phyloP scores from a whole-genome alignment of 441 rosid genomes.

The Bruguiera hainesii region DNA sequence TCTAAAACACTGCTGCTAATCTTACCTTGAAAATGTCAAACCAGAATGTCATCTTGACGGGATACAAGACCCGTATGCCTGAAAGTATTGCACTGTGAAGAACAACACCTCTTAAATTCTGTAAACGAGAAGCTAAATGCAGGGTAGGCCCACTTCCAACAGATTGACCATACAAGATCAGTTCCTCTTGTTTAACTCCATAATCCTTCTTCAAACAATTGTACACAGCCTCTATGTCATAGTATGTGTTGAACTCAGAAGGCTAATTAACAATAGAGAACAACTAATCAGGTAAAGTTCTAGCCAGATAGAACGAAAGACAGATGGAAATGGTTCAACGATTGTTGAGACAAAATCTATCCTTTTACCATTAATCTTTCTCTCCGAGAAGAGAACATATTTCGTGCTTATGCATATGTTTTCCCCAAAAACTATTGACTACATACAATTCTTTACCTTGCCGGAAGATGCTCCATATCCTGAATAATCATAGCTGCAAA shows the following conservation, averaged over 20 bases:
- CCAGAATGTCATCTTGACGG: constrained; percentile 91
- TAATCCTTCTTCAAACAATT: constrained; percentile 70
- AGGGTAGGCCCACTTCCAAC: constrained; percentile 96
- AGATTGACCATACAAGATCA: constrained; percentile 90
- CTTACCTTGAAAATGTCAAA: constrained; percentile 86
- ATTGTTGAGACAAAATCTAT: no score
- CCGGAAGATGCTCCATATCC: constrained; percentile 98
- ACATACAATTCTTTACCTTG: constrained; percentile 48
- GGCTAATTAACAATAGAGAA: constrained; percentile 45
- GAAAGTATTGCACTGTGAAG: constrained; percentile 97
- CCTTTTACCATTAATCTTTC: background rate
- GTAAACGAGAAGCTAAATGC: constrained; percentile 73
- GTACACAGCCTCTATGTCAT: constrained; percentile 88
- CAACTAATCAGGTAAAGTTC: constrained; percentile 18
- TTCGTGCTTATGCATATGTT: no score
- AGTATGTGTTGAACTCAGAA: constrained; percentile 82
- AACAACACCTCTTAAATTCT: constrained; percentile 71
- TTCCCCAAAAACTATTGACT: background rate
- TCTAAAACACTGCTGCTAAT: background rate
- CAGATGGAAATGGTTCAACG: background rate
- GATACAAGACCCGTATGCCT: constrained; percentile 81
- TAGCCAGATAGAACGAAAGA: background rate
- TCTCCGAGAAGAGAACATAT: no score
- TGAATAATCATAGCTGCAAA: constrained; percentile 88
- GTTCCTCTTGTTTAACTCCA: constrained; percentile 66